phyloP scores from a whole-genome alignment of 345 rosid species.

The Streptanthus diversifolius region DNA sequence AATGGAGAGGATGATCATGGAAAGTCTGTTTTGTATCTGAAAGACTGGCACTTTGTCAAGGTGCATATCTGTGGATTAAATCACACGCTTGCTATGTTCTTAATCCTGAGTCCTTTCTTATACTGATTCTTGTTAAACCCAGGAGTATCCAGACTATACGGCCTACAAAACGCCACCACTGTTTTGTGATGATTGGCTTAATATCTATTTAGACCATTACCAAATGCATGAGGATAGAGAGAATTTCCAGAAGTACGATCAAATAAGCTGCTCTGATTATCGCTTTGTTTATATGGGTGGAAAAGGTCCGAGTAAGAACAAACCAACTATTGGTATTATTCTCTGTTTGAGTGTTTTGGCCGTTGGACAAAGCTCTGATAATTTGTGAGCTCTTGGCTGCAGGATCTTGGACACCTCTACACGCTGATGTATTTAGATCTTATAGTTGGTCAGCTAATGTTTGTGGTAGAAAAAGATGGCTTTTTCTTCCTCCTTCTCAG shows the following conservation, averaged over 20 bases:
- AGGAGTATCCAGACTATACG: conserved; percentile 82
- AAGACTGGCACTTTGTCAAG: conserved; percentile 98
- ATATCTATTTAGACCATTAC: conserved; percentile 68
- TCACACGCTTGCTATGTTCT: conserved; percentile 8
- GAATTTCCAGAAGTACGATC: conserved; percentile 43
- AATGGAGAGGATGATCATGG: conserved; percentile 21
- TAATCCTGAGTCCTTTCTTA: neutral
- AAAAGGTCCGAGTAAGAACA: conserved; percentile 52
- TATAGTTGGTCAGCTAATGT: conserved; percentile 96
- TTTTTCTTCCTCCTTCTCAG: conserved; percentile 70
- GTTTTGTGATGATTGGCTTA: conserved; percentile 90
- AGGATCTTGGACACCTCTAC: conserved; percentile 98
- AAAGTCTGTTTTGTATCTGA: conserved; percentile 59
- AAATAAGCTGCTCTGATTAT: conserved; percentile 85
- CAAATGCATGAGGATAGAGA: conserved; percentile 62
- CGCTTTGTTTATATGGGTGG: conserved; percentile 97
- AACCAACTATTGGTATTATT: neutral
- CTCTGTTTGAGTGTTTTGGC: conserved; percentile 23
- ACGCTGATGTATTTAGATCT: conserved; percentile 95
- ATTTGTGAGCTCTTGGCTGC: conserved; percentile 31
- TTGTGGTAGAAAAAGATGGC: conserved; percentile 85
- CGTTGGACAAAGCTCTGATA: neutral
- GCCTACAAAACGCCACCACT: conserved; percentile 64
- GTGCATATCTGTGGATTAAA: conserved; percentile 33
- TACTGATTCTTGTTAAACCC: conserved; percentile 32